Evolutionary conservation across 164 flowering plant genomes (phyloP).

Genomic region (Dillenia turbinata): DNA sequence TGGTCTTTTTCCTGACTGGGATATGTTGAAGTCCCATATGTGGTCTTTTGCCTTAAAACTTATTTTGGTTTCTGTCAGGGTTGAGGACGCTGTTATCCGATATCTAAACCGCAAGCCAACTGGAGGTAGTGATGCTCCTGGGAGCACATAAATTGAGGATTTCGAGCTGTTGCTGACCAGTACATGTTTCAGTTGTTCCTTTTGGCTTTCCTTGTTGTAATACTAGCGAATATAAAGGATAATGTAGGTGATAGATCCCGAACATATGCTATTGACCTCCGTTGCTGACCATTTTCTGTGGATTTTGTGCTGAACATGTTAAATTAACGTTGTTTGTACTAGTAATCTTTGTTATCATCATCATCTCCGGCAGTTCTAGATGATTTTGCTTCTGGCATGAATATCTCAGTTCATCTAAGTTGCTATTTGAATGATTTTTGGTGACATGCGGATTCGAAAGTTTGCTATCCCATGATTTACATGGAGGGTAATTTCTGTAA

Average conservation of each 20-base stretch:
- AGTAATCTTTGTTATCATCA: too few species aligned
- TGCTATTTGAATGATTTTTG: too few species aligned
- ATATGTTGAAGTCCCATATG: background rate
- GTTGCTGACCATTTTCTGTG: background rate
- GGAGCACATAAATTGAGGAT: constrained; percentile 36
- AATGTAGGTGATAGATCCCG: too few species aligned
- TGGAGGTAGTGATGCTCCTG: constrained; percentile 59
- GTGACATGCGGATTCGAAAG: too few species aligned
- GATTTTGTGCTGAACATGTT: background rate
- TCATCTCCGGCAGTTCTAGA: too few species aligned
- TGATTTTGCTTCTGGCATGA: too few species aligned
- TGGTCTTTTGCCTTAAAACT: background rate
- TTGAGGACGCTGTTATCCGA: constrained; percentile 87
- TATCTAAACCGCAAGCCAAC: constrained; percentile 83
- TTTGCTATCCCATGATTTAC: too few species aligned
- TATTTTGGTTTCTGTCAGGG: constrained; percentile 36
- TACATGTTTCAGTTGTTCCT: background rate
- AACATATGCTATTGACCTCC: too few species aligned
- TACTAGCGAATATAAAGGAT: background rate
- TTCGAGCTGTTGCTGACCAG: background rate
- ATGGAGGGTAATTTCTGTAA: too few species aligned
- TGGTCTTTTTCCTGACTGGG: background rate
- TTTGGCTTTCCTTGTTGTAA: background rate
- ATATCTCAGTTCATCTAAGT: too few species aligned
- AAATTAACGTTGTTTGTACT: background rate